Percentiles rank a stretch among this genome's conserved stretches.
Evolutionary conservation across 1,284 basidiomycete genomes (phyloP).

Genomic region (Malassezia dermatis): DNA sequence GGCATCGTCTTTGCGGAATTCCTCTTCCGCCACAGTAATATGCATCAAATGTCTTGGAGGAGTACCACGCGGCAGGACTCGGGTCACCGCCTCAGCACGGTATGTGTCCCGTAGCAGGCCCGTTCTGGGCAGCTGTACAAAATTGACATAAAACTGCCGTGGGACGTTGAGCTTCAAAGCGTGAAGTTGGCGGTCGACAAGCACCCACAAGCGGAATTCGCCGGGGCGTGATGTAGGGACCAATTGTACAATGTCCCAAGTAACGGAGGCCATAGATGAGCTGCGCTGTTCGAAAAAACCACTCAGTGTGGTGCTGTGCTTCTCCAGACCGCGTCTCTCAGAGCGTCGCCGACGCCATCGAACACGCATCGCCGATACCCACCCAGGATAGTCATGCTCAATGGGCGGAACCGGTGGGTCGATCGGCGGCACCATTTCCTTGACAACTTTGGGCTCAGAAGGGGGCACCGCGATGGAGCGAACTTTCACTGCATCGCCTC

Average conservation of each 20-base stretch:
- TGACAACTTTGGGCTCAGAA: background rate
- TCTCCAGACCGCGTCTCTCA: conserved; percentile 49
- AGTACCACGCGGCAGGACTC: conserved; percentile 70
- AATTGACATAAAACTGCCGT: conserved; percentile 83
- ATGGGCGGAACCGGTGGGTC: conserved; percentile 35
- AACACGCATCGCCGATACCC: conserved; percentile 68
- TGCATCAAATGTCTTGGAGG: conserved; percentile 72
- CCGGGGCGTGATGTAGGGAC: conserved; percentile 66
- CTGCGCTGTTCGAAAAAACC: conserved; percentile 69
- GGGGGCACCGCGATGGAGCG: background rate
- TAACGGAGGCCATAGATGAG: conserved; percentile 57
- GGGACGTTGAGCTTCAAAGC: conserved; percentile 73
- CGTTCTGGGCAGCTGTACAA: conserved; percentile 59
- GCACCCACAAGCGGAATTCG: conserved; percentile 80
- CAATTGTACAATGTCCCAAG: conserved; percentile 91
- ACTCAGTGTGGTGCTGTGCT: conserved; percentile 27
- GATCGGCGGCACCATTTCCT: conserved; percentile 8
- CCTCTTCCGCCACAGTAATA: conserved; percentile 69
- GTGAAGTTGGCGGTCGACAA: conserved; percentile 68
- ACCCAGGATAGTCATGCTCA: conserved; percentile 60
- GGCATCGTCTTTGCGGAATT: conserved; percentile 71
- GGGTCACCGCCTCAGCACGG: conserved; percentile 61
- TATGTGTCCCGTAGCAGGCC: conserved; percentile 62
- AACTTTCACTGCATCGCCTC: background rate
- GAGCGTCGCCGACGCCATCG: conserved; percentile 62